Conservation (phyloP, 108 stramenopile species). For the Hondaea fermentalgiana region DNA sequence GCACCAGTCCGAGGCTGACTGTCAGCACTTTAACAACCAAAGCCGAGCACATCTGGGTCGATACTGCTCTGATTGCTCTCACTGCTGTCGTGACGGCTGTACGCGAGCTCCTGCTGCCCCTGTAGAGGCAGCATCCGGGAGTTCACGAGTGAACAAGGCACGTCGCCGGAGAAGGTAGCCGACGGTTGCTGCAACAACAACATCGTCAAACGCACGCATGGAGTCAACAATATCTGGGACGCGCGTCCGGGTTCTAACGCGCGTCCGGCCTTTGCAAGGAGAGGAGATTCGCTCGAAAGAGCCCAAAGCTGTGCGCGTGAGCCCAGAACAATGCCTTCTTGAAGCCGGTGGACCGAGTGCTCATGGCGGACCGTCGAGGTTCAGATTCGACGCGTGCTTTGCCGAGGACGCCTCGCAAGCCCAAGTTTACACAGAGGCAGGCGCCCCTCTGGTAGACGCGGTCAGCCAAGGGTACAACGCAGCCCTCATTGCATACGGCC, state of each 20-base stretch:
- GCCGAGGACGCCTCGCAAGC: conserved; percentile 21
- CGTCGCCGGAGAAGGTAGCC: no score
- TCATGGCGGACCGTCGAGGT: neutral
- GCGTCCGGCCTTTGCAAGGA: neutral
- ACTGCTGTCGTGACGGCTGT: no score
- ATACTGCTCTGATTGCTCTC: no score
- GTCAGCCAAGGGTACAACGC: conserved; percentile 38
- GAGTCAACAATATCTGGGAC: neutral
- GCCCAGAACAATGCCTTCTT: neutral
- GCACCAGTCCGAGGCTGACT: no score
- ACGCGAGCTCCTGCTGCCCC: no score
- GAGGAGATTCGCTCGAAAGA: neutral
- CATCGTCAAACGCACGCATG: neutral
- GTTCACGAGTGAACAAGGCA: no score
- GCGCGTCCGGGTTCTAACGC: neutral
- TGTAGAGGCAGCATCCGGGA: no score
- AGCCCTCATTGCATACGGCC: conserved; percentile 41
- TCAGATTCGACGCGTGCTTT: conserved; percentile 30
- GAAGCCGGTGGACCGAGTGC: neutral
- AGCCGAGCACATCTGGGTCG: no score
- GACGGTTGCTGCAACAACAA: no score
- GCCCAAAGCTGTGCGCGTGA: neutral
- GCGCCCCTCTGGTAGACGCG: conserved; percentile 23
- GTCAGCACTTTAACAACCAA: no score
- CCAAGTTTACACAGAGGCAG: conserved; percentile 21